Evolutionary conservation across 371 early-diverging fungal genomes (phyloP).

Genomic region (Blakeslea trispora): DNA sequence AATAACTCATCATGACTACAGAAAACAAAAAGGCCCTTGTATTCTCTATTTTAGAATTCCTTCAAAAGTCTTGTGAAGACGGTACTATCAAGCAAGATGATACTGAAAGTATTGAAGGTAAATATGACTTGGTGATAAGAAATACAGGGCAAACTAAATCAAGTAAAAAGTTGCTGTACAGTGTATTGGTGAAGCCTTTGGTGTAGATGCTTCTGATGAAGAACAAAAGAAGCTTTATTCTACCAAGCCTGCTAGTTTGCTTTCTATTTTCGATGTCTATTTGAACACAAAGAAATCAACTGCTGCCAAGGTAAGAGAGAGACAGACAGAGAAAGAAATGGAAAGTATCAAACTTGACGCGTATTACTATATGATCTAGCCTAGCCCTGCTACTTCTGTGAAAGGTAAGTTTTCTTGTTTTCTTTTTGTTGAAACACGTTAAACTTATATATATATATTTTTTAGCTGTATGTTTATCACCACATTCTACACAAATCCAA

Average conservation of each 20-base stretch:
- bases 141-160: background rate
- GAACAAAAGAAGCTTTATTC: constrained; percentile 66
- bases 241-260: constrained; percentile 83
- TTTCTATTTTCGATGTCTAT: constrained; percentile 90
- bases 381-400: constrained; percentile 11
- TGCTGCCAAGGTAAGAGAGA: constrained; percentile 22
- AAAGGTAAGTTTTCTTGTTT: constrained; percentile 33
- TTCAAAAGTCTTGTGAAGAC: constrained; percentile 77
- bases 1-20: too few species aligned
- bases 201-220: constrained; percentile 75
- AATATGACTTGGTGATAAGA: too few species aligned
- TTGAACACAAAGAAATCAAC: constrained; percentile 77
- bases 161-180: constrained; percentile 78
- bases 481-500: too few species aligned
- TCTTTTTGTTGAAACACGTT: too few species aligned
- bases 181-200: constrained; percentile 94
- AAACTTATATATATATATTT: too few species aligned
- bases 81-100: constrained; percentile 82
- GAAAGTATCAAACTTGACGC: constrained; percentile 5
- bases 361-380: background rate
- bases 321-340: constrained; percentile 1
- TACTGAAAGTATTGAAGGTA: constrained; percentile 90
- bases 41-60: constrained; percentile 88
- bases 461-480: too few species aligned
- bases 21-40: constrained; percentile 83